Evolutionary conservation across 2,329 filamentous ascomycete species (phyloP).

Genomic region (Cytospora piceicola): DNA sequence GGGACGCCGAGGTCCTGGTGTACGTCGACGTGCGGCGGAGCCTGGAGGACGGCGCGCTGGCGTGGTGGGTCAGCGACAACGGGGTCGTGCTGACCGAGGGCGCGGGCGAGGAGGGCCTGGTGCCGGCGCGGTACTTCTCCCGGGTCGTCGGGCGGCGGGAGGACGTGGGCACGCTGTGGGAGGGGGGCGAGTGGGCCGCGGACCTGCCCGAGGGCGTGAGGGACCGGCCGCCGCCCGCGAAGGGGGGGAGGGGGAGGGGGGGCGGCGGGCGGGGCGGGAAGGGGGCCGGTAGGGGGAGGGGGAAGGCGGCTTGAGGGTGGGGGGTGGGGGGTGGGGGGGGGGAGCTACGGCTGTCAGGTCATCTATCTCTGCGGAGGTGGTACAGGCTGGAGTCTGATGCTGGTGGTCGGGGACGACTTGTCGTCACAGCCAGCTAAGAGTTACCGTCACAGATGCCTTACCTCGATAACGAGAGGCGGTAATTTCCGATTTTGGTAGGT

Average conservation of each 20-base stretch:
- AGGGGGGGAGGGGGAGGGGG: conserved; percentile 43
- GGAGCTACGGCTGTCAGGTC: too few relatives aligned
- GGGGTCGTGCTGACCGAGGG: conserved; percentile 72
- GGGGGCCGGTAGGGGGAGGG: conserved; percentile 13
- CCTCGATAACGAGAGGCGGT: too few relatives aligned
- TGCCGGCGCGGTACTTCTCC: conserved; percentile 70
- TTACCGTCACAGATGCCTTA: too few relatives aligned
- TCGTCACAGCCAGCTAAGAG: too few relatives aligned
- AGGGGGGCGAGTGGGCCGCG: conserved; percentile 66
- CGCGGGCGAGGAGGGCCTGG: conserved; percentile 59
- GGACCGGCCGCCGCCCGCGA: conserved; percentile 51
- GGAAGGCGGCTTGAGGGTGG: conserved; percentile 30
- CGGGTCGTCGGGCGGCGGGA: conserved; percentile 65
- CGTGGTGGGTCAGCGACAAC: conserved; percentile 81
- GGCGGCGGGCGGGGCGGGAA: conserved; percentile 30
- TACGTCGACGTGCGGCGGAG: conserved; percentile 74
- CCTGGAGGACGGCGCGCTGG: conserved; percentile 61
- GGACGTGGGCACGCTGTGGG: conserved; percentile 69
- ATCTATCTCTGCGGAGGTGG: too few relatives aligned
- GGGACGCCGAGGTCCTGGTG: conserved; percentile 75
- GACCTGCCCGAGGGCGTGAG: conserved; percentile 68
- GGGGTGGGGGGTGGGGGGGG: too few relatives aligned
- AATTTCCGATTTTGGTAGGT: too few relatives aligned
- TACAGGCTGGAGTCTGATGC: too few relatives aligned
- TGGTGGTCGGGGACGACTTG: too few relatives aligned